Percentiles rank a stretch among this genome's conserved stretches.
Evolutionary conservation across 805 yeast species (phyloP).

Genomic region (Scheffersomyces amazonensis): DNA sequence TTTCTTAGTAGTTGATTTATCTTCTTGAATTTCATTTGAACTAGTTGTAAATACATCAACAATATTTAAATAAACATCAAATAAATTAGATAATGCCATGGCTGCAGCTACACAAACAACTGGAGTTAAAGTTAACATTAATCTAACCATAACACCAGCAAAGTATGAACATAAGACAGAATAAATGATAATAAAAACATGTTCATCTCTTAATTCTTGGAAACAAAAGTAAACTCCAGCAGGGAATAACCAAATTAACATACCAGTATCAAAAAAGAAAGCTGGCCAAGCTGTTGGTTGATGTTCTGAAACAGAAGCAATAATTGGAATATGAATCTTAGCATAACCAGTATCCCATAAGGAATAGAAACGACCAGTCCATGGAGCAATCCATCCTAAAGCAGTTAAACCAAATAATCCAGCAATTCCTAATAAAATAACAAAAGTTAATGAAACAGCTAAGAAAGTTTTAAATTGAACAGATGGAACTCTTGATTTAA

Average conservation of each 20-base stretch:
- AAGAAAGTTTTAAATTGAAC: constrained; percentile 71
- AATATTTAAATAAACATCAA: constrained; percentile 78
- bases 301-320: constrained; percentile 98
- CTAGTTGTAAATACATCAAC: constrained; percentile 33
- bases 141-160: constrained; percentile 98
- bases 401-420: constrained; percentile 81
- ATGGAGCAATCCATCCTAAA: constrained; percentile 93
- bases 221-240: constrained; percentile 91
- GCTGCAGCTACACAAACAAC: constrained; percentile 93
- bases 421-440: constrained; percentile 61
- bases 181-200: constrained; percentile 87
- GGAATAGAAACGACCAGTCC: constrained; percentile 99
- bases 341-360: constrained; percentile 98
- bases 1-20: constrained; percentile 5
- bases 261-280: constrained; percentile 89
- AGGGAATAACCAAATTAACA: constrained; percentile 97
- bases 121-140: constrained; percentile 96
- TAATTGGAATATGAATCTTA: constrained; percentile 95
- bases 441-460: constrained; percentile 53
- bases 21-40: constrained; percentile 5
- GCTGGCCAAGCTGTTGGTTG: constrained; percentile 99
- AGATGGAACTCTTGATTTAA: constrained; percentile 69
- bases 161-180: constrained; percentile 93
- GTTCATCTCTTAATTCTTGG: constrained; percentile 88
- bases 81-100: constrained; percentile 77